Evolutionary conservation across 768 basidiomycete species (phyloP), one percentile per base, ranked within the genome.

Genomic region (Tubosaeta sp.): DNA sequence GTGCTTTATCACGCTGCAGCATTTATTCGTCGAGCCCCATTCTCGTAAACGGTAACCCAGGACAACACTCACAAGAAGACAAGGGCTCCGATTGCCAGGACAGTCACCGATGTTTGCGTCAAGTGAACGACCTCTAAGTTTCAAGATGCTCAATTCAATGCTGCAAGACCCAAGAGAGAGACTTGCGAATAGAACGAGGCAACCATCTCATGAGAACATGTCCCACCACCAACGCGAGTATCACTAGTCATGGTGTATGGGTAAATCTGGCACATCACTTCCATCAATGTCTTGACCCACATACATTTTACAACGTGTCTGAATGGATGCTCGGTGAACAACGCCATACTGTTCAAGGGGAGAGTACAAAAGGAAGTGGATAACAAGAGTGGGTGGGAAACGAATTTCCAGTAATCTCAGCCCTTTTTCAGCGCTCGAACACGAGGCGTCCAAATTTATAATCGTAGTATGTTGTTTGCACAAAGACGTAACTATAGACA

Each of bases 91-190:
- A 90, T 78, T 27, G 84, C 83, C 21, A 88, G 68, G 38, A 83
- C 75, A 13, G 87, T 84, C 22, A 90, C 82, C 0, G 80, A 79
- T n/a, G 83, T 84, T 65, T 90, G 89, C 46, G 83, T 82, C 62
- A 86, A 63, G 57, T 84, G 81, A 57, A 85, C 70, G 34, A 81
- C 77, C 71, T 81, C 83, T 85, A 52, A 11, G 49, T 49, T 56
- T 47, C 35, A 31, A 50, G 43, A 46, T 24, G n/a, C 4, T 67
- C 39, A 55, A 32, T 59, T 50, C n/a, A 13, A 9, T 48, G 14
- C 25, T 41, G 40, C 21, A 54, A 48, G 16, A 22, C 46, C 19
- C 43, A n/a, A 48, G 51, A 46, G 45, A 25, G 43, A 43, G 22
- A 66, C 68, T 66, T 68, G 51, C 68, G 68, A 39, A 71, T 58